Conservation (phyloP, 257 asterid species). For the Parsonsia alboflavescens region DNA sequence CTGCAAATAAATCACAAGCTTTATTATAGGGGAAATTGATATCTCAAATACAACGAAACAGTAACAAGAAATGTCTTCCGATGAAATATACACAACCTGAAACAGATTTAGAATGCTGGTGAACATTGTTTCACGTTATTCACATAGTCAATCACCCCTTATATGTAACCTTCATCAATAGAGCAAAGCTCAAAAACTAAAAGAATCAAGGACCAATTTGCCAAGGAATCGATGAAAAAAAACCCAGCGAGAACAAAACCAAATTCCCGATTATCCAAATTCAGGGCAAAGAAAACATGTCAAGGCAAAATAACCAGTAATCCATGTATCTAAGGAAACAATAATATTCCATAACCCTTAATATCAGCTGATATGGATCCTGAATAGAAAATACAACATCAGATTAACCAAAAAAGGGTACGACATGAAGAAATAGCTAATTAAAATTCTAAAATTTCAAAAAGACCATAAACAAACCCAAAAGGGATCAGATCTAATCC, state of each 20-base stretch:
- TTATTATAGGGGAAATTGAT: background rate
- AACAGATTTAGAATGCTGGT: background rate
- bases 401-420: conserved; percentile 9
- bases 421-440: background rate
- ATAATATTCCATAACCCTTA: background rate
- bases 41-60: background rate
- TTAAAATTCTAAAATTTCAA: background rate
- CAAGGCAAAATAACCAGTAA: background rate
- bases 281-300: background rate
- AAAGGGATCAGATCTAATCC: conserved; percentile 26
- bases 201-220: background rate
- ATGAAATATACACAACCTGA: background rate
- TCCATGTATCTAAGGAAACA: background rate
- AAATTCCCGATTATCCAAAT: background rate
- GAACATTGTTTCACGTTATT: background rate
- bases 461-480: conserved; percentile 3
- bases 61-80: background rate
- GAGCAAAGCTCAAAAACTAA: background rate
- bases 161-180: too few species aligned
- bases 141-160: too few species aligned
- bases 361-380: background rate
- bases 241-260: background rate
- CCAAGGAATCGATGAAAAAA: background rate
- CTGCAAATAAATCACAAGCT: background rate
- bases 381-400: background rate